Evolutionary conservation across 495 filamentous ascomycete species (phyloP), one percentile per base, ranked within the genome.

Genomic region (Aspergillus mulundensis): DNA sequence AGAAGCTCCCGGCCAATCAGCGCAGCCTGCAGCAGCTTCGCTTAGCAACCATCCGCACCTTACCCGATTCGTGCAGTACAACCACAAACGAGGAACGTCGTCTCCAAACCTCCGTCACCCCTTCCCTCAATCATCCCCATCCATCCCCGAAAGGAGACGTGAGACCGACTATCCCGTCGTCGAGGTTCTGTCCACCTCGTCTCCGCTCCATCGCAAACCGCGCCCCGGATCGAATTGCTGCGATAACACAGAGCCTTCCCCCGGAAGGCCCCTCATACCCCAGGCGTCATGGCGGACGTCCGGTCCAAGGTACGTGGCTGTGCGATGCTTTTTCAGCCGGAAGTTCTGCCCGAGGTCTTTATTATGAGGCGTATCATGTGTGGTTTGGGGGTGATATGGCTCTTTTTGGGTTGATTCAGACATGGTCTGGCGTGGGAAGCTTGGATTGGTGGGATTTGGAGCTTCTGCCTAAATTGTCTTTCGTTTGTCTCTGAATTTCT

Each of bases 211-310:
- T 45, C 56, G 61, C 63, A 50, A 59, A 40, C 53, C 59, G 61
- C 59, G 43, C 21, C 63, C 60, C 56, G 48, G 47, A 66, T 59
- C 66, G 63, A 70, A 67, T 67, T 66, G 70, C 60, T 61, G 70
- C 67, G 72, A 75, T 75, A 70, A 73, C 69, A 61, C 67, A 68
- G 69, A 65, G 71, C 75, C 75, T 78, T 75, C 75, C 71, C 56
- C 65, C 67, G 75, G 73, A 77, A 75, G 75, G 73, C 71, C 68
- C 70, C 70, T 63, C 71, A 66, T 63, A 73, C 63, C 60, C 64
- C 73, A 76, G 75, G 71, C 75, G 75, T 76, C 73, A 78, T 78
- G 75, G 66, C 66, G 60, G 75, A 78, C 69, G 68, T 78, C 67
- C 75, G 75, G 73, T 78, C 75, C 63, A 78, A 78, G 75, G 75